A percentile compares a stretch with the other conserved stretches of the same genome.
Evolutionary conservation across 441 rosid genomes (phyloP).

Genomic region (Populus tomentosa): DNA sequence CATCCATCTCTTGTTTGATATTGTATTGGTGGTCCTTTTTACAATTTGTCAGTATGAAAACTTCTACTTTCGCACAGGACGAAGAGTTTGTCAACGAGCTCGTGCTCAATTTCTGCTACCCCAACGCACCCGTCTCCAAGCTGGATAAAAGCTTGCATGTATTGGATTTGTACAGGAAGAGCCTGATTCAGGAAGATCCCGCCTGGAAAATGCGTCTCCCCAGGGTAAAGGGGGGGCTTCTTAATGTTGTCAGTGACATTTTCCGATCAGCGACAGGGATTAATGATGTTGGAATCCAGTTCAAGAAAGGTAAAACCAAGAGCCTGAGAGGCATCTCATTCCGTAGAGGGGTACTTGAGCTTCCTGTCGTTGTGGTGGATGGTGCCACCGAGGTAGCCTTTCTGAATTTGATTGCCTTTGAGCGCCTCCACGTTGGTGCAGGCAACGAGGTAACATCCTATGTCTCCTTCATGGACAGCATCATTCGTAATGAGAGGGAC

Average conservation of each 20-base stretch:
- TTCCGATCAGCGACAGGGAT: conserved; percentile 42
- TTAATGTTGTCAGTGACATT: conserved; percentile 13
- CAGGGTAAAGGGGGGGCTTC: background rate
- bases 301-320: conserved; percentile 25
- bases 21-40: background rate
- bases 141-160: conserved; percentile 37
- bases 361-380: conserved; percentile 35
- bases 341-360: conserved; percentile 27
- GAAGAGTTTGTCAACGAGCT: conserved; percentile 26
- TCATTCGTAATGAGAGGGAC: conserved; percentile 37
- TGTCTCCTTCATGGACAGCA: conserved; percentile 40
- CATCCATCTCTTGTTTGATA: background rate
- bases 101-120: conserved; percentile 32
- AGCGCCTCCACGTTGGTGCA: conserved; percentile 42
- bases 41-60: background rate
- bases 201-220: background rate
- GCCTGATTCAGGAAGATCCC: conserved; percentile 17
- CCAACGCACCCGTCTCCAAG: background rate
- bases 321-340: conserved; percentile 46
- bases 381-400: conserved; percentile 39
- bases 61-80: conserved; percentile 21
- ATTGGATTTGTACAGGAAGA: conserved; percentile 35
- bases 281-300: conserved; percentile 33
- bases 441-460: conserved; percentile 42
- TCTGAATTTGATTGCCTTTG: conserved; percentile 44